Percentiles rank a stretch among this genome's conserved stretches.
Conservation (phyloP, 768 basidiomycete genomes). For the Butyriboletus loyo region DNA sequence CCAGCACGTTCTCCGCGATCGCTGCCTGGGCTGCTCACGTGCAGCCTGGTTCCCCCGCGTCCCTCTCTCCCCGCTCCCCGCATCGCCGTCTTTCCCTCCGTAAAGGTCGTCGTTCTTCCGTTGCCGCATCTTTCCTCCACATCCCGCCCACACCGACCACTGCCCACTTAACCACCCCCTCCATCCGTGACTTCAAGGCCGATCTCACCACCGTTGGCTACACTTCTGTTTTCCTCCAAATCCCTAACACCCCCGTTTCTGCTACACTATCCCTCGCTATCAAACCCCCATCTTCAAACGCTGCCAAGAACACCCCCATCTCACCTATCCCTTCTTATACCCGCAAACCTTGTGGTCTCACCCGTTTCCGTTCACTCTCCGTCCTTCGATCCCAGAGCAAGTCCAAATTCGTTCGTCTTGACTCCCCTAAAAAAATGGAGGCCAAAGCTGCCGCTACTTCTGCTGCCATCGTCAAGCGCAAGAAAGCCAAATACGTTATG, state of each 20-base stretch:
- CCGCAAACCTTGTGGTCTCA: slow-evolving; percentile 32
- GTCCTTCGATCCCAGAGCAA: slow-evolving; percentile 41
- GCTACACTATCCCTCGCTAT: slow-evolving; percentile 11
- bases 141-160: slow-evolving; percentile 41
- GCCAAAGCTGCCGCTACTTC: slow-evolving; percentile 16
- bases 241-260: slow-evolving; percentile 48
- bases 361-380: slow-evolving; percentile 52
- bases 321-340: slow-evolving; percentile 9
- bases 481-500: slow-evolving; percentile 50
- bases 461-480: slow-evolving; percentile 42
- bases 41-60: slow-evolving; percentile 64
- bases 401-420: slow-evolving; percentile 34
- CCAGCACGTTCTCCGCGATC: slow-evolving; percentile 49
- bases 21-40: slow-evolving; percentile 62
- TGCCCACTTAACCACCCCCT: slow-evolving; percentile 36
- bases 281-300: slow-evolving; percentile 3
- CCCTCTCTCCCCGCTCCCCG: slow-evolving; percentile 40
- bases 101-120: slow-evolving; percentile 31
- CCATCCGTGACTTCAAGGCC: slow-evolving; percentile 43
- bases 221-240: slow-evolving; percentile 60
- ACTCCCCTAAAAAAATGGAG: slow-evolving; percentile 26
- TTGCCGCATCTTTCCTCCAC: slow-evolving; percentile 47
- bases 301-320: slow-evolving; percentile 19
- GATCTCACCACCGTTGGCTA: slow-evolving; percentile 64
- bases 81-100: slow-evolving; percentile 34